Base-by-base conservation (phyloP, 148 eudicot genomes). In the Chenopodium berlandieri region DNA sequence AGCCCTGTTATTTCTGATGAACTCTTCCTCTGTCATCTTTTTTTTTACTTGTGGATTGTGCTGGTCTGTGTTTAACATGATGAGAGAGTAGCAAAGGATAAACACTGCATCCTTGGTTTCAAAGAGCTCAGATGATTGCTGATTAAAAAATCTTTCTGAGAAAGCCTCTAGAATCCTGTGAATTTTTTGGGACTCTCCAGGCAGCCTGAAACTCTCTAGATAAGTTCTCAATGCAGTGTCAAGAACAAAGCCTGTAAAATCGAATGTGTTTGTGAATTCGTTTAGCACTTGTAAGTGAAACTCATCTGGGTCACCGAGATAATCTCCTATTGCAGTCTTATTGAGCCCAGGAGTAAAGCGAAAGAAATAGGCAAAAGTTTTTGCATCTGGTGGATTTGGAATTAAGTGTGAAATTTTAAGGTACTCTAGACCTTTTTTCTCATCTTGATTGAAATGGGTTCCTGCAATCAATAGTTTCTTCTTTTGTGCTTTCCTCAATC, bases 21-120 rank as follows among this genome's bases (percentile, higher is more conserved):
- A 96, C 76, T 96, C 99, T 11, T 96, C 99, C 82, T 96, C 99
- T 1, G 99, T 92, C 99, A 96, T 96, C 82, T 96, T 96, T 84
- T 91, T 96, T 90, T 96, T 96, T 25, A 96, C 99, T 78, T 96
- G 99, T 9, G 98, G 98, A 71, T 96, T 96, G 75, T 96, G 98
- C 56, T 92, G 98, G 82, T 96, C 99, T 6, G 99, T 96, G 87
- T 96, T 96, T 68, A 96, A 86, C 99, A 96, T 96, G 72, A 96
- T 94, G 47, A 96, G 78, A 23, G 98, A 96, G 63, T 96, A 96
- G 75, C 98, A 92, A 17, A 96, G 87, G 34, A 96, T 83, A 58
- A 85, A 83, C 20, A 90, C 98, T 9, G 93, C 88, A 73, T 96
- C 98, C 75, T 94, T 91, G 81, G 90, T 89, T 23, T 87, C 98